phyloP scores from a whole-genome alignment of 2,329 filamentous ascomycete genomes.

The Exophiala bonariae region DNA sequence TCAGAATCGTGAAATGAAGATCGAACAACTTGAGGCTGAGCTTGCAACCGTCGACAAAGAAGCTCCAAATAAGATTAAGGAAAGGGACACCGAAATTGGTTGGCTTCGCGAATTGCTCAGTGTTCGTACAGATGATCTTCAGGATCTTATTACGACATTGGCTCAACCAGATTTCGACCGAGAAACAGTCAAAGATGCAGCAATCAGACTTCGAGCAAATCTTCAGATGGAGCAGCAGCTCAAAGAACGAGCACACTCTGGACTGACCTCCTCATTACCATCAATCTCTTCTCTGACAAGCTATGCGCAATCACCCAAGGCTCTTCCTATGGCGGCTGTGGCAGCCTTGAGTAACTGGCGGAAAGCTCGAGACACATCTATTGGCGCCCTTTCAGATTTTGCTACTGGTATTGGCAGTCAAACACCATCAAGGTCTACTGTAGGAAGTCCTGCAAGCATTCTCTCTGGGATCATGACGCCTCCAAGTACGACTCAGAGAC shows the following conservation, averaged over 20 bases:
- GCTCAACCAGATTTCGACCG: slow-evolving; percentile 74
- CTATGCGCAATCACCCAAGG: slow-evolving; percentile 76
- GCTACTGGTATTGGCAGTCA: slow-evolving; percentile 31
- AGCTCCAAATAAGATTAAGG: slow-evolving; percentile 77
- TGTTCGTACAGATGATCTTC: slow-evolving; percentile 85
- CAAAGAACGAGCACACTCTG: slow-evolving; percentile 79
- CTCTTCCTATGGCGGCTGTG: slow-evolving; percentile 77
- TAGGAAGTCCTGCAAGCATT: slow-evolving; percentile 50
- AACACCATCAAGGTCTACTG: slow-evolving; percentile 63
- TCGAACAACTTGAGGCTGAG: slow-evolving; percentile 80
- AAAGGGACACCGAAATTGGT: slow-evolving; percentile 88
- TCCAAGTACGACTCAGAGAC: slow-evolving; percentile 68
- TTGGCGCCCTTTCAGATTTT: slow-evolving; percentile 41
- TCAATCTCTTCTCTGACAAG: slow-evolving; percentile 75
- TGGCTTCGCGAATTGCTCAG: slow-evolving; percentile 93
- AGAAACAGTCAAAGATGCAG: slow-evolving; percentile 79
- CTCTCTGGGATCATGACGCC: slow-evolving; percentile 84
- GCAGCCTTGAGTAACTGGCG: slow-evolving; percentile 98
- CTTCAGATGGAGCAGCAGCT: slow-evolving; percentile 98
- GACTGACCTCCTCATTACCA: slow-evolving; percentile 65
- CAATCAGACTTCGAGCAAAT: slow-evolving; percentile 89
- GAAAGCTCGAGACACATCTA: slow-evolving; percentile 60
- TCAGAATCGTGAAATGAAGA: slow-evolving; percentile 85
- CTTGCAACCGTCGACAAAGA: slow-evolving; percentile 71
- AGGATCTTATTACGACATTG: slow-evolving; percentile 83